Base-by-base conservation (phyloP, 1,284 basidiomycete genomes). In the Chalciporus sp. region DNA sequence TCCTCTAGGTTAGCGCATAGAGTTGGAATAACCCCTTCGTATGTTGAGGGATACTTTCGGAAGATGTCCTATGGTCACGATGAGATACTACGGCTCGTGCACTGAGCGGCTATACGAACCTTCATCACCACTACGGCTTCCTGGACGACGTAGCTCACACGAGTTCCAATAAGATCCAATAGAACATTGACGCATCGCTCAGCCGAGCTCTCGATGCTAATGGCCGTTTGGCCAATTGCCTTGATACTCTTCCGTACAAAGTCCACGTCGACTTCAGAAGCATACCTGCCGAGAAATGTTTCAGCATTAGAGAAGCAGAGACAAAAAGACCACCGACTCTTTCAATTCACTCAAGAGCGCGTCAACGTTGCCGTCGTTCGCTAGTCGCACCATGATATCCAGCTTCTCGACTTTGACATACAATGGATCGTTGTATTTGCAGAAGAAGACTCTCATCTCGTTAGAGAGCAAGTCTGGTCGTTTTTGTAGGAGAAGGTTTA, bases 41-140 rank as follows among this genome's bases (percentile, higher is more conserved):
- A 99, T 29, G 92, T 93, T 50, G 88, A 89, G n/a, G 96, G 97
- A 70, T 98, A 99, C 75, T 95, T 92, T 52, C 96, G 84, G 85
- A 99, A 98, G 59, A 99, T 98, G 70, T 99, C 97, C 89, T 93
- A 63, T 37, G 17, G 44, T 17, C 31, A 48, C 33, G 17, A 14
- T 59, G 14, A 52, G 51, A 37, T 27, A 29, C 5, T 2, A 20
- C 7, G 8, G n/a, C 31, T 17, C 17, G 11, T 23, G 37, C 14
- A n/a, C 33, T 23, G 28, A 35, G 12, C 23, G 47, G 9, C 42
- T 31, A 7, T 26, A 40, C 72, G 28, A 48, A 90, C 92, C 84
- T 98, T 99, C 88, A 99, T 98, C 5, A 99, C 95, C 1, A 98
- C 94, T 28, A 98, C 92, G 0, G 94, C 95, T 73, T 99, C 97